Percentiles rank a stretch among this genome's conserved stretches.
Conservation (phyloP, 257 asterid species). For the Leptodermis oblonga region DNA sequence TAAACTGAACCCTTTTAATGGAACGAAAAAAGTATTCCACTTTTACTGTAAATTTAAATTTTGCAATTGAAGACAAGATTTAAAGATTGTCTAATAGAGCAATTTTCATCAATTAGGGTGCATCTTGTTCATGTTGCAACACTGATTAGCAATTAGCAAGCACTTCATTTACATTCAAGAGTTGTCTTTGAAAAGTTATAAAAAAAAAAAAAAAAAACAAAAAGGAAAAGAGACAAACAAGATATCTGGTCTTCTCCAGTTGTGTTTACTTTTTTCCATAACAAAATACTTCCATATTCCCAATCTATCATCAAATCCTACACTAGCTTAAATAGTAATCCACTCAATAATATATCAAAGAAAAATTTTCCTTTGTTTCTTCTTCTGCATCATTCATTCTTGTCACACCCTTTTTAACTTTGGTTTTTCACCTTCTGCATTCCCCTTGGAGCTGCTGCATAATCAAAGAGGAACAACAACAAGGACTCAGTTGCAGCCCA, state of each 20-base stretch:
- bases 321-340: slow-evolving; percentile 17
- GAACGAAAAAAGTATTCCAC: too few species aligned
- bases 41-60: too few species aligned
- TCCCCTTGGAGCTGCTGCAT: slow-evolving; percentile 62
- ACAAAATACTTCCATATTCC: slow-evolving; percentile 15
- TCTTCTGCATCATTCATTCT: background rate
- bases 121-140: too few species aligned
- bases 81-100: too few species aligned
- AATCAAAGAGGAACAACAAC: background rate
- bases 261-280: slow-evolving; percentile 2
- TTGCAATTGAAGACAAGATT: too few species aligned
- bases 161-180: slow-evolving; percentile 14
- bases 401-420: background rate
- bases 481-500: background rate
- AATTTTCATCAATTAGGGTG: too few species aligned
- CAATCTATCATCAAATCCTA: slow-evolving; percentile 14
- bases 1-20: too few species aligned
- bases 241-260: slow-evolving; percentile 12
- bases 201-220: too few species aligned
- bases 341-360: slow-evolving; percentile 7
- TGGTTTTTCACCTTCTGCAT: slow-evolving; percentile 60
- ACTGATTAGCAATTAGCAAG: slow-evolving; percentile 13
- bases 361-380: background rate
- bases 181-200: slow-evolving; percentile 3
- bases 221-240: background rate